These are phyloP conservation scores for Chrysoporthe cubensis DNA, from an alignment of 2,329 filamentous ascomycete genomes.

Conservation along the genomic window DNA sequence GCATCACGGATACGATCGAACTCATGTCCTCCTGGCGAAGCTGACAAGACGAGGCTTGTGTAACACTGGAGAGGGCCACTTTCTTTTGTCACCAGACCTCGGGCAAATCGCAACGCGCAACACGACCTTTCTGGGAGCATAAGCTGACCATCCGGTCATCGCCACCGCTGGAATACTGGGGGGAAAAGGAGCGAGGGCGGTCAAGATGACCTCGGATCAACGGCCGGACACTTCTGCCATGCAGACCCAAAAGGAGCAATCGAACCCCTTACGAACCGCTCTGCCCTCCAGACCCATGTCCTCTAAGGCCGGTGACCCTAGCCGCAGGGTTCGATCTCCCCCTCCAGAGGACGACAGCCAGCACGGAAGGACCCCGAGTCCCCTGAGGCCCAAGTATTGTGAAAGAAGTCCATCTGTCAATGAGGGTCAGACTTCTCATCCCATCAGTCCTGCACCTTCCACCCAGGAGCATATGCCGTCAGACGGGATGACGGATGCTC, in stretches of 20 bases:
- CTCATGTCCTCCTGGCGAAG: constrained; percentile 25
- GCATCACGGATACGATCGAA: constrained; percentile 6
- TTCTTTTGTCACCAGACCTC: constrained; percentile 22
- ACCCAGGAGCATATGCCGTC: constrained; percentile 20
- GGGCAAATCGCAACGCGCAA: constrained; percentile 14
- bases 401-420: constrained; percentile 23
- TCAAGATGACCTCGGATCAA: constrained; percentile 29
- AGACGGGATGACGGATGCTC: constrained; percentile 24
- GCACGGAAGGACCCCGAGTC: constrained; percentile 27
- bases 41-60: constrained; percentile 22
- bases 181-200: constrained; percentile 3
- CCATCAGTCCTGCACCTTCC: constrained; percentile 27
- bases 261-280: constrained; percentile 29
- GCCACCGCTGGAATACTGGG: not conserved
- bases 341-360: constrained; percentile 32
- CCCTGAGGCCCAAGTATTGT: constrained; percentile 18
- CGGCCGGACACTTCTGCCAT: constrained; percentile 16
- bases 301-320: constrained; percentile 27
- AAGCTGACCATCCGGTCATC: constrained; percentile 21
- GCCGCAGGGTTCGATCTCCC: constrained; percentile 31
- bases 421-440: constrained; percentile 29
- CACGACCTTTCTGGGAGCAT: constrained; percentile 13
- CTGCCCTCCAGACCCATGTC: constrained; percentile 34
- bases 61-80: constrained; percentile 22
- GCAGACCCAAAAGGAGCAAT: constrained; percentile 21